These are phyloP conservation scores for Colletotrichum cuscutae DNA, from an alignment of 2,329 filamentous ascomycete genomes.

Conservation along the genomic window DNA sequence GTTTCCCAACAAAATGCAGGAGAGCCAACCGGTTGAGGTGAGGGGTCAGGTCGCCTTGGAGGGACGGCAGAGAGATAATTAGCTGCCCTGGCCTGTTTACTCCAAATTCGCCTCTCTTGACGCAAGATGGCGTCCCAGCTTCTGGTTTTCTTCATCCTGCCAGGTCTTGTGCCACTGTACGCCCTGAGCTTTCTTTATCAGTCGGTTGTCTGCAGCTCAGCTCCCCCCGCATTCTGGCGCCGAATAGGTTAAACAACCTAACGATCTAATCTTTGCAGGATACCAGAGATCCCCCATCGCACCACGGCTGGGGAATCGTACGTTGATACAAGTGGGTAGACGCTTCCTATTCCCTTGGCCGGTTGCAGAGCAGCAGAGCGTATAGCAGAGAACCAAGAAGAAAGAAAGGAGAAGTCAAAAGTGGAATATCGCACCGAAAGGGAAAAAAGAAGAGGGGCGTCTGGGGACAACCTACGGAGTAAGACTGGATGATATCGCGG, in stretches of 20 bases:
- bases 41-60: constrained; percentile 14
- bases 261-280: constrained; percentile 15
- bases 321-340: neutral
- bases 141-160: neutral
- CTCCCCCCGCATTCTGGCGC: constrained; percentile 29
- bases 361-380: neutral
- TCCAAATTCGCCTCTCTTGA: neutral
- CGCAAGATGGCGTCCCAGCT: neutral
- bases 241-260: neutral
- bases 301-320: neutral
- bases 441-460: constrained; percentile 18
- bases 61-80: neutral
- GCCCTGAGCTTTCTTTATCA: constrained; percentile 2
- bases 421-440: neutral
- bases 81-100: neutral
- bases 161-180: neutral
- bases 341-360: neutral
- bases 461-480: constrained; percentile 5
- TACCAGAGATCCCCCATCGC: neutral
- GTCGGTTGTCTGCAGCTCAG: neutral
- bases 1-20: constrained; percentile 33
- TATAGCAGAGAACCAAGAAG: constrained; percentile 3
- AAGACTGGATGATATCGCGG: constrained; percentile 10
- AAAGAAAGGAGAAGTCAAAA: constrained; percentile 11
- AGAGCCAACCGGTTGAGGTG: constrained; percentile 25